Evolutionary conservation across 2,329 filamentous ascomycete genomes (phyloP).

Genomic region (Dactylellina sp.): DNA sequence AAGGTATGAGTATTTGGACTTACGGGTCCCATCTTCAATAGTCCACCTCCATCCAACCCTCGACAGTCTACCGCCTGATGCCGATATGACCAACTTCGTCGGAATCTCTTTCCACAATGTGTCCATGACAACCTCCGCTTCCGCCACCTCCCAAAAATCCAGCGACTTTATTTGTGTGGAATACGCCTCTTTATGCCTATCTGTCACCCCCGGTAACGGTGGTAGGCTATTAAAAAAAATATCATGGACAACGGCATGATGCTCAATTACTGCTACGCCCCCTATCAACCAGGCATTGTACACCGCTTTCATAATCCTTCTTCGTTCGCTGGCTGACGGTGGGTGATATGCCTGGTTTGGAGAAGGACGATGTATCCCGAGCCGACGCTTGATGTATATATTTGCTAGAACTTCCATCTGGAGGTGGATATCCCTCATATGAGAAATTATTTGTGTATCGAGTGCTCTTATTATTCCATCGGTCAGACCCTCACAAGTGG

Average conservation of each 20-base stretch:
- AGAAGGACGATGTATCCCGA: slow-evolving; percentile 14
- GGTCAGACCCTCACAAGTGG: too few relatives aligned
- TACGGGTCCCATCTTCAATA: background rate
- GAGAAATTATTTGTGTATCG: background rate
- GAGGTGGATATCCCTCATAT: slow-evolving; percentile 21
- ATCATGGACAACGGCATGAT: too few relatives aligned
- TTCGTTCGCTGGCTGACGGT: slow-evolving; percentile 6
- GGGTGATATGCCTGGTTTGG: background rate
- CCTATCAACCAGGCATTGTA: slow-evolving; percentile 25
- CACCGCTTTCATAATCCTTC: slow-evolving; percentile 22
- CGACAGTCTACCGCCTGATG: background rate
- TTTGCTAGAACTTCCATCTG: slow-evolving; percentile 16
- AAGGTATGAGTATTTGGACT: too few relatives aligned
- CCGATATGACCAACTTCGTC: background rate
- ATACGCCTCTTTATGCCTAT: too few relatives aligned
- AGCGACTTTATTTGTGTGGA: background rate
- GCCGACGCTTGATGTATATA: slow-evolving; percentile 20
- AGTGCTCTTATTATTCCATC: background rate
- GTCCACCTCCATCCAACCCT: background rate
- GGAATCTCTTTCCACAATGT: slow-evolving; percentile 36
- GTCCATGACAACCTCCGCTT: slow-evolving; percentile 7
- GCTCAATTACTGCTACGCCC: background rate
- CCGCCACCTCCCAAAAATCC: slow-evolving; percentile 38
- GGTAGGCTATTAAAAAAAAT: too few relatives aligned
- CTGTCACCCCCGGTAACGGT: too few relatives aligned